phyloP scores from a whole-genome alignment of 805 yeast species.

The Barnettozyma vustinii region DNA sequence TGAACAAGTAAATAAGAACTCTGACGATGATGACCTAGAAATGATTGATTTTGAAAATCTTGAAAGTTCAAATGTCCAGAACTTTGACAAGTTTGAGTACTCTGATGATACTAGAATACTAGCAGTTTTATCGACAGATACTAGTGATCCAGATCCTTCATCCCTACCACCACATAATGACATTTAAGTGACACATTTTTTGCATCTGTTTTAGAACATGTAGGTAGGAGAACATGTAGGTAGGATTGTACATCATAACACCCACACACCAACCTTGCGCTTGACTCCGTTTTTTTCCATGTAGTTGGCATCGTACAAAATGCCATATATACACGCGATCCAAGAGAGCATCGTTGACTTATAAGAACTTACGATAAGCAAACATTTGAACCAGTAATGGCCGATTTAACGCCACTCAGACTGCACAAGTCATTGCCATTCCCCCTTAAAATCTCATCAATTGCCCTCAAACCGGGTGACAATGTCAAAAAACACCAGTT shows the following conservation, averaged over 20 bases:
- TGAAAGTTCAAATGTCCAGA: not conserved
- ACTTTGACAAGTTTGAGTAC: not conserved
- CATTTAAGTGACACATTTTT: too few relatives aligned
- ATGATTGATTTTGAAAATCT: slow-evolving; percentile 2
- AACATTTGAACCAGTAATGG: slow-evolving; percentile 9
- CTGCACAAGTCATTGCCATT: slow-evolving; percentile 29
- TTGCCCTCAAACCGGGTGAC: slow-evolving; percentile 28
- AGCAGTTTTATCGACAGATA: not conserved
- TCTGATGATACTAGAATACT: not conserved
- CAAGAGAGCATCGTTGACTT: too few relatives aligned
- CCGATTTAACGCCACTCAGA: slow-evolving; percentile 18
- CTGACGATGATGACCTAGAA: not conserved
- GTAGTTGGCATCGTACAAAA: not conserved
- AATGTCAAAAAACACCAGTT: slow-evolving; percentile 33
- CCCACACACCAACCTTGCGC: not conserved
- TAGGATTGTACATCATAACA: not conserved
- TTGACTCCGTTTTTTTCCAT: not conserved
- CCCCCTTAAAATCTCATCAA: slow-evolving; percentile 34
- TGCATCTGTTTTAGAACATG: too few relatives aligned
- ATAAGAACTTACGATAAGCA: not conserved
- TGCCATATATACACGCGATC: too few relatives aligned
- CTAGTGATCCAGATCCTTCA: not conserved
- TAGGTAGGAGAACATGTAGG: too few relatives aligned
- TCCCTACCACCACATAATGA: not conserved
- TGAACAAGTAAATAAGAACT: slow-evolving; percentile 9